These are phyloP conservation scores for Phragmites australis DNA, from an alignment of 176 grass and related monocot genomes.

Conservation along the genomic window DNA sequence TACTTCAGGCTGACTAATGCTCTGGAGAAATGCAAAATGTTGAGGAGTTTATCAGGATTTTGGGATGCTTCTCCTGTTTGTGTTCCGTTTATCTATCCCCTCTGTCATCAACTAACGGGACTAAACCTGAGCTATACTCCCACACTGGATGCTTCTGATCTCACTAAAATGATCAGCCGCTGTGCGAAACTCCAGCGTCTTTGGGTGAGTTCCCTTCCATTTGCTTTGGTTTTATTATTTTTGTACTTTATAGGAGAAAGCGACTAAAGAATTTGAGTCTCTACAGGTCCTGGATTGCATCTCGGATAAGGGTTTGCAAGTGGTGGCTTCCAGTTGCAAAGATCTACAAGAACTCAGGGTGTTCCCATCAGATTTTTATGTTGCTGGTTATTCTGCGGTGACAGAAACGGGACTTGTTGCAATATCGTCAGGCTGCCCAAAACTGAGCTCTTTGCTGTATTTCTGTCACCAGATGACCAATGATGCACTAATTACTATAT, in stretches of 20 bases:
- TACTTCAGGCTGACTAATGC: constrained; percentile 46
- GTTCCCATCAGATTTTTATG: constrained; percentile 64
- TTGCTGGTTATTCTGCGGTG: constrained; percentile 56
- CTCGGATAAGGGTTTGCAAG: constrained; percentile 73
- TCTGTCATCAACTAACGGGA: constrained; percentile 63
- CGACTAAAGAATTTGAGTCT: neutral
- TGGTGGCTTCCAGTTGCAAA: constrained; percentile 74
- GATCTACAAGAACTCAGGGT: constrained; percentile 88
- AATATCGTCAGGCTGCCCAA: constrained; percentile 74
- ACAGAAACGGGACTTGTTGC: constrained; percentile 81
- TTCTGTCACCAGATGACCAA: constrained; percentile 94
- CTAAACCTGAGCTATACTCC: constrained; percentile 81
- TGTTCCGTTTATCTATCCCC: constrained; percentile 52
- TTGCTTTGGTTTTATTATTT: neutral
- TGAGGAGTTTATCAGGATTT: constrained; percentile 82
- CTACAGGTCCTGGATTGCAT: constrained; percentile 78
- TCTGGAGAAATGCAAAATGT: constrained; percentile 61
- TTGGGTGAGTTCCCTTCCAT: constrained; percentile 64
- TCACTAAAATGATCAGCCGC: constrained; percentile 58
- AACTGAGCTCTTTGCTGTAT: constrained; percentile 73
- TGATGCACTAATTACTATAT: constrained; percentile 63
- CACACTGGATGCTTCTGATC: constrained; percentile 58
- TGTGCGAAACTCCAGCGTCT: constrained; percentile 83
- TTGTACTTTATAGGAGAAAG: constrained; percentile 16
- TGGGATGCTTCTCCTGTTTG: constrained; percentile 66